A percentile compares a stretch with the other conserved stretches of the same genome.
Conservation (phyloP, 768 basidiomycete species). For the Pleurotus ostreatus region DNA sequence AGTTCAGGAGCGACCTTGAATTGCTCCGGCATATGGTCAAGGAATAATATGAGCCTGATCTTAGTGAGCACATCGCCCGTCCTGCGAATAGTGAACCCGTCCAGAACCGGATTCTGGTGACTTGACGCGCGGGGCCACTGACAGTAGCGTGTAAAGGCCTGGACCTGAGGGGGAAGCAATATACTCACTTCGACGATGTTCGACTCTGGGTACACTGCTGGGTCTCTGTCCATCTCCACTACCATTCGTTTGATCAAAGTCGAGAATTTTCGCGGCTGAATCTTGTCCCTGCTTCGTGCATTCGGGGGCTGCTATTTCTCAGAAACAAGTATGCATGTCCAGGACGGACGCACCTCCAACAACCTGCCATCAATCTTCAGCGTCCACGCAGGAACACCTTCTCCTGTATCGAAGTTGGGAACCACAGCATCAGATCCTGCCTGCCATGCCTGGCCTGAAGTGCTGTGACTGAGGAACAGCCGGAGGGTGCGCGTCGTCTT, state of each 20-base stretch:
- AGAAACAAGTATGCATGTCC: not conserved
- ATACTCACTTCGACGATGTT: conserved; percentile 82
- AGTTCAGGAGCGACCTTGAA: conserved; percentile 78
- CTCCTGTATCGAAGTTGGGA: conserved; percentile 72
- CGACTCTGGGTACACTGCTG: conserved; percentile 73
- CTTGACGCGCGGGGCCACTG: conserved; percentile 65
- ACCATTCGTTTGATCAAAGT: conserved; percentile 80
- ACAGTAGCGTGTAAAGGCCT: not conserved
- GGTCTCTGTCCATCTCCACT: conserved; percentile 85
- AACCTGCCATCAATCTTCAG: conserved; percentile 85
- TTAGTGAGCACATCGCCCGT: conserved; percentile 78
- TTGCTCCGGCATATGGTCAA: conserved; percentile 85
- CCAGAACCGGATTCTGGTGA: conserved; percentile 56
- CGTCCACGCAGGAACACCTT: conserved; percentile 87
- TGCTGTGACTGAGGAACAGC: conserved; percentile 84
- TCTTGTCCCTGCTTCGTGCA: conserved; percentile 60
- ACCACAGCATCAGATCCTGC: conserved; percentile 41
- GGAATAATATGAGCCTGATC: conserved; percentile 77
- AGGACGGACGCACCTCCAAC: conserved; percentile 57
- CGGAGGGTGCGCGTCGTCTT: conserved; percentile 82
- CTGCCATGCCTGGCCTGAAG: conserved; percentile 86
- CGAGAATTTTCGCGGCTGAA: conserved; percentile 73
- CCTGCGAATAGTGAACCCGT: conserved; percentile 83
- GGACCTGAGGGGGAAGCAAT: not conserved
- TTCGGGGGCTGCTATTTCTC: conserved; percentile 43